Percentiles rank a stretch among this genome's conserved stretches.
Evolutionary conservation across 208 protist species (phyloP).

Genomic region (Trypanosoma avium): DNA sequence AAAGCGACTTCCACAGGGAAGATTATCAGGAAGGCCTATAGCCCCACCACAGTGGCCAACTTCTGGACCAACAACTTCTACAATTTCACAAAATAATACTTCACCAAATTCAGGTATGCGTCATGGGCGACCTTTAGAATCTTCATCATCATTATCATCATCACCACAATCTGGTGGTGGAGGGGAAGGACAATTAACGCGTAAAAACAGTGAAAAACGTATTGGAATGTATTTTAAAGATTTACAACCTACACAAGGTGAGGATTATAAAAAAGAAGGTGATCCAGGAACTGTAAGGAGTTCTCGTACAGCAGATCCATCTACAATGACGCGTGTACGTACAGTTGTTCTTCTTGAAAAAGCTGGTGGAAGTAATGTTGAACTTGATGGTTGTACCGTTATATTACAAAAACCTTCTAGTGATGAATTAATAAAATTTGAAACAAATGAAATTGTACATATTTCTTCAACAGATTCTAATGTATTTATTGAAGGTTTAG

Average conservation of each 20-base stretch:
- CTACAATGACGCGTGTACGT: slow-evolving; percentile 51
- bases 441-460: slow-evolving; percentile 55
- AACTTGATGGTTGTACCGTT: slow-evolving; percentile 60
- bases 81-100: slow-evolving; percentile 31
- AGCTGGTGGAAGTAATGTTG: slow-evolving; percentile 20
- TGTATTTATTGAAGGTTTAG: slow-evolving; percentile 43
- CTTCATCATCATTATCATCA: no score
- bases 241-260: slow-evolving; percentile 32
- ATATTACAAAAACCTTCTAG: slow-evolving; percentile 41
- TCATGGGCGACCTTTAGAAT: no score
- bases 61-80: neutral
- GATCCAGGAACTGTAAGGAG: slow-evolving; percentile 43
- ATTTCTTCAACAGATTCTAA: slow-evolving; percentile 40
- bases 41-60: slow-evolving; percentile 9
- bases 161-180: no score
- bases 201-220: slow-evolving; percentile 64
- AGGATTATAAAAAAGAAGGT: slow-evolving; percentile 75
- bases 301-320: slow-evolving; percentile 33
- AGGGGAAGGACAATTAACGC: slow-evolving; percentile 30
- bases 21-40: neutral
- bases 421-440: slow-evolving; percentile 72
- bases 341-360: slow-evolving; percentile 54
- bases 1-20: neutral
- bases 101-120: no score
- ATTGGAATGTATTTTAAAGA: slow-evolving; percentile 88